Base-by-base conservation (phyloP, 192 early-diverging fungal genomes). In the Obelidium mucronatum region DNA sequence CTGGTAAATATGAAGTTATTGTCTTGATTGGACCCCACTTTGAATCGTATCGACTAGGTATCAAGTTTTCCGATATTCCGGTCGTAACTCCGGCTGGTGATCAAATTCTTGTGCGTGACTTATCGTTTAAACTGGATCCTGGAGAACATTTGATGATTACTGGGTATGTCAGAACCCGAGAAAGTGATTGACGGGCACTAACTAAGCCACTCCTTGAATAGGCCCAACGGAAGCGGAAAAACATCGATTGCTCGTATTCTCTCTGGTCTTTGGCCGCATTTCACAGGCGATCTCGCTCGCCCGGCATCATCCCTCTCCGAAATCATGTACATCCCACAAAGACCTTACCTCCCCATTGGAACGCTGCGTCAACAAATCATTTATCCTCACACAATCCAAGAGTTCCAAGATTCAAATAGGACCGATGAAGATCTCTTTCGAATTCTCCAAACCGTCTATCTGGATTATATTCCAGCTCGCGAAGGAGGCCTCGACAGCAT, bases 321-420 rank as follows among this genome's bases (percentile, higher is more conserved):
- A 79, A 95, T 99, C 67, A 95, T 99, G 65, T 99, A 99, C 82
- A 96, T 99, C 71, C 97, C 98, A 33, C 98, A 99, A 81, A 91
- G 96, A 35, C 98, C 98, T 19, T 99, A 99, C 73, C 83, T 99
- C 40, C 91, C 94, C 55, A 87, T 97, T 35, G 98, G 98, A 54
- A 94, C 93, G 0, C 84, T 99, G 40, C 89, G 97, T 33, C 96
- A 98, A 77, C 96, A 97, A 74, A 91, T 98, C 67, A 97, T 99
- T 62, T 98, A 99, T 82, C 97, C 98, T 19, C 92, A 97, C 78
- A 93, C 90, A 26, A 74, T 86, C 3, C 86, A 85, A 44, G 64
- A 88, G 22, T 85, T 88, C 82, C 56, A 68, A 17, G 67, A 48
- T 2, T 76, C 90, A 11, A 89, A 91, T 37, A 77, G 88, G 5